These are phyloP conservation scores for Ceratobasidium papillatum DNA, from an alignment of 1,284 basidiomycete species.

Conservation along the genomic window DNA sequence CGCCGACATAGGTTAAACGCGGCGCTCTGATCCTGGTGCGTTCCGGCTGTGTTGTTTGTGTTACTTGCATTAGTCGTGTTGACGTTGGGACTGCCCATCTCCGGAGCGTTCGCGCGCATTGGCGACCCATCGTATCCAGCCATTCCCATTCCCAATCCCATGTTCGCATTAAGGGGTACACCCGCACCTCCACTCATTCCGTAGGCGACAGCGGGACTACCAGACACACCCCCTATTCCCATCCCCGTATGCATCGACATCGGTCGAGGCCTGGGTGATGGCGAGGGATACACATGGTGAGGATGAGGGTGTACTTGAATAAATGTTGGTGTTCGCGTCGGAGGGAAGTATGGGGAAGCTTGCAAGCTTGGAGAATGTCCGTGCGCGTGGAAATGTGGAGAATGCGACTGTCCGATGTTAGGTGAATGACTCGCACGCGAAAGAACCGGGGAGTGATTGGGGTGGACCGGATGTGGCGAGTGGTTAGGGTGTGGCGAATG, in stretches of 20 bases:
- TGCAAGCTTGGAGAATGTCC: constrained; percentile 36
- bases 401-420: not conserved
- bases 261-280: constrained; percentile 31
- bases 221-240: constrained; percentile 20
- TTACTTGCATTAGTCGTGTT: not conserved
- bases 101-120: not conserved
- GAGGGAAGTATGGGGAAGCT: constrained; percentile 18
- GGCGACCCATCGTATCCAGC: constrained; percentile 11
- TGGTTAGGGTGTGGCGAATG: constrained; percentile 34
- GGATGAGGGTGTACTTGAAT: constrained; percentile 23
- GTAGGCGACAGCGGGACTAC: constrained; percentile 14
- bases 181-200: not conserved
- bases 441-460: not conserved
- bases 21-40: constrained; percentile 22
- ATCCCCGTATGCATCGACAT: constrained; percentile 33
- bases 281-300: constrained; percentile 35
- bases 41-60: not conserved
- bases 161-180: not conserved
- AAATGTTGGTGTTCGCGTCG: constrained; percentile 25
- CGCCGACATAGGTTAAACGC: constrained; percentile 35
- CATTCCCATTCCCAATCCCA: constrained; percentile 3
- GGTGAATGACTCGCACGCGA: constrained; percentile 12
- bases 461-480: not conserved
- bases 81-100: not conserved
- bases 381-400: constrained; percentile 15